Base-by-base conservation (phyloP, 306 rosid species). In the Glycine tomentella region DNA sequence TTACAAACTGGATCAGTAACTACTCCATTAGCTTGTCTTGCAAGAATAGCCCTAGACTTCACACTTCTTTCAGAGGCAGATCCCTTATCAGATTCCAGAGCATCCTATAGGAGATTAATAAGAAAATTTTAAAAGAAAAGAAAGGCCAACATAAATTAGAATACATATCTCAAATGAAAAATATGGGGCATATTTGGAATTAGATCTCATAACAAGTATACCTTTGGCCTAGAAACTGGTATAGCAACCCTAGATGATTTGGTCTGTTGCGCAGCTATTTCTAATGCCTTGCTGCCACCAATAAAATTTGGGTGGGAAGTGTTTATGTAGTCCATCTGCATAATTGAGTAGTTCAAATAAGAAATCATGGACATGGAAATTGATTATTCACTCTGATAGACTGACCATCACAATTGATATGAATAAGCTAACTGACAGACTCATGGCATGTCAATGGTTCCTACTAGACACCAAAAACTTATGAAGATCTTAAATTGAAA, bases 251-350 rank as follows among this genome's bases (percentile, higher is more conserved):
- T 88, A 68, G 97, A 90, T 61, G 97, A 88, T 85, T 83, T 92
- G 77, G 91, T 85, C 75, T 95, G 97, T 72, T 89, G 97, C 84
- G 87, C 62, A 75, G 97, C 97, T 67, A 34, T 11, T 85, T 93
- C 99, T 75, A 93, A 87, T 44, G 99, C 97, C 86, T 88, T 91
- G 71, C 97, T 93, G 78, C 99, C 99, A 79, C 99, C 99, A 88
- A 95, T 63, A 90, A 95, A 93, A 88, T 95, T 95, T 72, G 90
- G 95, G 80, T 95, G 99, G 64, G 99, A 95, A 74, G 99, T 95
- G 83, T 95, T 95, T 80, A 95, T 91, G 89, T 93, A 95, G 87
- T 91, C 94, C 99, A 95, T 91, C 99, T 95, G 89, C 90, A 89
- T 36, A 25, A 25, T 25, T 25, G 31, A 25, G 31, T 25, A 25